Percentiles rank a stretch among this genome's conserved stretches.
phyloP scores from a whole-genome alignment of 176 grass and related monocot genomes.

The Eragrostis curvula region DNA sequence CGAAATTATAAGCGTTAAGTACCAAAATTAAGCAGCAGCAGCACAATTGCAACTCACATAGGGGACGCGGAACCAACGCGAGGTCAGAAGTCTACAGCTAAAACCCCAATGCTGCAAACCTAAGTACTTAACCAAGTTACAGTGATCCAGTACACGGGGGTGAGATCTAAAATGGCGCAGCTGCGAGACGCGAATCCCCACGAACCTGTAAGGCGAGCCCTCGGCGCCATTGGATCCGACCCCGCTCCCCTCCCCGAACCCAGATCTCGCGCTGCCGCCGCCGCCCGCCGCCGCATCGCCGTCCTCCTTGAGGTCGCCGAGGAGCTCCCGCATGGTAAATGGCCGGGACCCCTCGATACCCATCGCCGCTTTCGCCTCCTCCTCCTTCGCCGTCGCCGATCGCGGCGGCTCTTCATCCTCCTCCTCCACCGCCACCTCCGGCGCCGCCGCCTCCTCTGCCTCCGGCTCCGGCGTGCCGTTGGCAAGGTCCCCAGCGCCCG shows the following conservation, averaged over 20 bases:
- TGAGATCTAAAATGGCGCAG: slow-evolving; percentile 41
- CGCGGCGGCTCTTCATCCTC: slow-evolving; percentile 53
- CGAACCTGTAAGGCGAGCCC: slow-evolving; percentile 75
- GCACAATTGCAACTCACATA: slow-evolving; percentile 1
- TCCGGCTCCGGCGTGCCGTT: slow-evolving; percentile 40
- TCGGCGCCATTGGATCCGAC: slow-evolving; percentile 54
- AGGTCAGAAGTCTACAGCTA: neutral
- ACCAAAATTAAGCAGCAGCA: neutral
- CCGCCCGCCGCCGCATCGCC: slow-evolving; percentile 25
- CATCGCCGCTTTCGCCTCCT: slow-evolving; percentile 46
- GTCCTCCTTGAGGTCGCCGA: slow-evolving; percentile 86
- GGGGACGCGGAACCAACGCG: neutral
- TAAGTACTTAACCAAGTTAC: neutral
- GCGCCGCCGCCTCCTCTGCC: slow-evolving; percentile 3
- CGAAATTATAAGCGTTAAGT: neutral
- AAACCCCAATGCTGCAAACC: slow-evolving; percentile 4
- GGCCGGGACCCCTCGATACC: slow-evolving; percentile 57
- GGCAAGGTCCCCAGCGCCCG: slow-evolving; percentile 8
- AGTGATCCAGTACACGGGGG: neutral
- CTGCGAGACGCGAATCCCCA: neutral
- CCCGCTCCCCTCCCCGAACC: slow-evolving; percentile 50
- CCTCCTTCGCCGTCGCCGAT: slow-evolving; percentile 52
- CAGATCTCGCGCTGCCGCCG: slow-evolving; percentile 44
- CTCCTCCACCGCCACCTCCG: slow-evolving; percentile 29
- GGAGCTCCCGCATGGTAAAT: slow-evolving; percentile 82